Evolutionary conservation across 495 filamentous ascomycete species (phyloP), one percentile per base, ranked within the genome.

Genomic region (Tuber indicum): DNA sequence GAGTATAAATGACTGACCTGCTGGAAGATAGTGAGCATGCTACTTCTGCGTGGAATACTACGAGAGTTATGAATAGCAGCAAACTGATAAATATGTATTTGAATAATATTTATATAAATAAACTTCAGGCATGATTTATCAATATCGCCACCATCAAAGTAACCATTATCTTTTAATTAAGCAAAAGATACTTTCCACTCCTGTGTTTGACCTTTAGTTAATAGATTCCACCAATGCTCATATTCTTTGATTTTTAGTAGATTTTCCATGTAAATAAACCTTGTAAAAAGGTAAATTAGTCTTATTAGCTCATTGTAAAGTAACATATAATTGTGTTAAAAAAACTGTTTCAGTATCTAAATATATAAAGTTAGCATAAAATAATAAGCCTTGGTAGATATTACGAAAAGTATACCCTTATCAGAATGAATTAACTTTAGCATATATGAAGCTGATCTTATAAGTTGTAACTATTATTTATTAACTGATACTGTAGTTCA

Each of bases 381-480:
- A 10, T 10, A 42, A 42, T 45, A 1, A 1, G 9, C 44, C 6
- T 23, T 52, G 23, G 4, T 45, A 45, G 10, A 10, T 45, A 10
- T 45, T 45, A 10, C 1, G 12, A 10, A 9, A 7, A 1, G 44
- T 7, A 7, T 45, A 45, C 44, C 72, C 23, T 73, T 77, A 39
- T 77, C 58, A 0, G 43, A 77, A 0, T 44, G 72, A n/a, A 77
- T 74, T 5, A 58, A 14, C 19, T 75, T 75, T 10, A 41, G 58
- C 23, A 77, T 73, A 12, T 52, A 10, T 1, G 36, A 26, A n/a
- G 19, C 23, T 23, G 0, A 23, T 73, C 4, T 36, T 47, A 5
- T 12, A 32, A 14, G 75, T 41, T 44, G 47, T 0, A 77, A 21
- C 32, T 74, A 77, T 32, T 77, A 58, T 36, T 77, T 77, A 42